Percentiles rank a stretch among this genome's conserved stretches.
These are phyloP conservation scores for Huntiella bhutanensis DNA, from an alignment of 2,329 filamentous ascomycete species.

Conservation along the genomic window DNA sequence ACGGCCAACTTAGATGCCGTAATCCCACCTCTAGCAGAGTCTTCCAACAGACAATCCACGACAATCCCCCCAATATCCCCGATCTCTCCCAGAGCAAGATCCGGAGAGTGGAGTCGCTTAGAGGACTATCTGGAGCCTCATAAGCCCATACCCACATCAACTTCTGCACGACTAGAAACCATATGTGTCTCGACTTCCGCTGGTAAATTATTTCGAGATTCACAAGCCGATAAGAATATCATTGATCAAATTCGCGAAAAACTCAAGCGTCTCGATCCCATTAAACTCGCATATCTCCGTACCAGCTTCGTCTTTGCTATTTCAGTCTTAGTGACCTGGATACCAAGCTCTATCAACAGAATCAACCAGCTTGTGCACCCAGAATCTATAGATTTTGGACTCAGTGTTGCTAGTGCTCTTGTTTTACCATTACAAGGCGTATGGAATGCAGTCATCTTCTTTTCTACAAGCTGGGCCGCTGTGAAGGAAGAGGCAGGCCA, in stretches of 20 bases:
- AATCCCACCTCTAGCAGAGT: background rate
- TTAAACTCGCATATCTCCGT: slow-evolving; percentile 41
- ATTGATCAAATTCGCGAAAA: slow-evolving; percentile 16
- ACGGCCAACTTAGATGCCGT: slow-evolving; percentile 3
- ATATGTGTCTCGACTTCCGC: slow-evolving; percentile 14
- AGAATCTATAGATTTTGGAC: slow-evolving; percentile 34
- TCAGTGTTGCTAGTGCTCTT: slow-evolving; percentile 50
- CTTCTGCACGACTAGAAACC: slow-evolving; percentile 14
- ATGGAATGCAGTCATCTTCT: slow-evolving; percentile 66
- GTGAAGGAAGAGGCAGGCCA: slow-evolving; percentile 17
- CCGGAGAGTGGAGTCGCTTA: slow-evolving; percentile 4
- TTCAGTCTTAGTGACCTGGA: slow-evolving; percentile 43
- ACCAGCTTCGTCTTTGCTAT: slow-evolving; percentile 43
- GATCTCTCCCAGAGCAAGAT: background rate
- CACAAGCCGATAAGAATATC: slow-evolving; percentile 11
- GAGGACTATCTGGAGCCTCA: slow-evolving; percentile 8
- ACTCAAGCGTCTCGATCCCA: slow-evolving; percentile 30
- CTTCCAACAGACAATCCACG: slow-evolving; percentile 1
- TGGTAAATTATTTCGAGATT: slow-evolving; percentile 7
- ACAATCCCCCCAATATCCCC: background rate
- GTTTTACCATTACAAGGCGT: slow-evolving; percentile 63
- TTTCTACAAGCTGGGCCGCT: slow-evolving; percentile 37
- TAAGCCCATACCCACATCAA: slow-evolving; percentile 1
- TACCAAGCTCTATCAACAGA: slow-evolving; percentile 52
- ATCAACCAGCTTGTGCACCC: slow-evolving; percentile 47